Evolutionary conservation across 2,329 filamentous ascomycete species (phyloP).

Genomic region (Epichloe amarillans): DNA sequence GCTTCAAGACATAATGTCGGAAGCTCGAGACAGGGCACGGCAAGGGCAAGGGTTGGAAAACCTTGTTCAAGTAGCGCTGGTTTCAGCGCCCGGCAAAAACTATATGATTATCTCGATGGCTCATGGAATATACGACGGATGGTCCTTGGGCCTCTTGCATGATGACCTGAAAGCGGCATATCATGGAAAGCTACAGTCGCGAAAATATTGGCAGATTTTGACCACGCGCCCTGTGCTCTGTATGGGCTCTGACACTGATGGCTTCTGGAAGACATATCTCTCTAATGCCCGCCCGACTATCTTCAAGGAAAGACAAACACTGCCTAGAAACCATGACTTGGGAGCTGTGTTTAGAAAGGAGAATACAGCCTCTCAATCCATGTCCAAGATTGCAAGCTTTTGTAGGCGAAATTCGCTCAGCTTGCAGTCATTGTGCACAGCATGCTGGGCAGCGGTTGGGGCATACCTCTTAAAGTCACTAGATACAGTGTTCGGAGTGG

Average conservation of each 20-base stretch:
- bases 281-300: slow-evolving; percentile 31
- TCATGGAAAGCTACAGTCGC: slow-evolving; percentile 22
- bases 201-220: slow-evolving; percentile 22
- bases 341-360: slow-evolving; percentile 7
- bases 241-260: slow-evolving; percentile 10
- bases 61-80: slow-evolving; percentile 38
- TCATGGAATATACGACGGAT: slow-evolving; percentile 83
- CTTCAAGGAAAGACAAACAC: slow-evolving; percentile 8
- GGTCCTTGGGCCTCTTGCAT: slow-evolving; percentile 65
- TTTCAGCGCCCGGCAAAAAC: slow-evolving; percentile 16
- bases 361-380: not conserved
- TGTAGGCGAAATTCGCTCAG: slow-evolving; percentile 58
- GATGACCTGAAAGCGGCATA: slow-evolving; percentile 58
- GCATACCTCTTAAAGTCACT: slow-evolving; percentile 48
- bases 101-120: slow-evolving; percentile 58
- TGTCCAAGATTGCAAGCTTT: slow-evolving; percentile 29
- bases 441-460: slow-evolving; percentile 61
- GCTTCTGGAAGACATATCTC: slow-evolving; percentile 63
- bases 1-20: slow-evolving; percentile 22
- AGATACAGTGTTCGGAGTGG: slow-evolving; percentile 70
- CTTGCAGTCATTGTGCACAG: slow-evolving; percentile 62
- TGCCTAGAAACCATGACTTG: not conserved
- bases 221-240: slow-evolving; percentile 4
- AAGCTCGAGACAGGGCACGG: slow-evolving; percentile 24
- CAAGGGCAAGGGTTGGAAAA: slow-evolving; percentile 20